A percentile compares a stretch with the other conserved stretches of the same genome.
These are phyloP conservation scores for Entomortierella parvispora DNA, from an alignment of 192 early-diverging fungal species.

Conservation along the genomic window DNA sequence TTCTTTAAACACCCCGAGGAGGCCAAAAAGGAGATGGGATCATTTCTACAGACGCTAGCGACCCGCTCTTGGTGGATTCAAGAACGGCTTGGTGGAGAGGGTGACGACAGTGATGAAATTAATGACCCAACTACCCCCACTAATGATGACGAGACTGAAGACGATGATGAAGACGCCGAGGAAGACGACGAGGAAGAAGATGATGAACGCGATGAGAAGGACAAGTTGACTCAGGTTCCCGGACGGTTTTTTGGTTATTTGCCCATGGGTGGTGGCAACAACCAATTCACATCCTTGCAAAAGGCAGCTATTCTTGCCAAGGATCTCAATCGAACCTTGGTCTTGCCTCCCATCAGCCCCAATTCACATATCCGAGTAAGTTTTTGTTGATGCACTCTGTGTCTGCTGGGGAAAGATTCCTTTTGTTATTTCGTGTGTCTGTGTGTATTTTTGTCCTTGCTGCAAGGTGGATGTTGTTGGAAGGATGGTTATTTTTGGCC, in stretches of 20 bases:
- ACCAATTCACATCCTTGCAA: constrained; percentile 29
- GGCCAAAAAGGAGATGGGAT: constrained; percentile 32
- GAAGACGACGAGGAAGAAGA: constrained; percentile 22
- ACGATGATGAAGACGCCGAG: constrained; percentile 1
- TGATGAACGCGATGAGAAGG: background rate
- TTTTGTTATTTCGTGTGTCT: too few relatives aligned
- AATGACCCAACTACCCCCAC: too few relatives aligned
- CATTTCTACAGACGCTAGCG: constrained; percentile 23
- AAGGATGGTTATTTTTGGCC: too few relatives aligned
- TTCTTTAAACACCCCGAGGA: constrained; percentile 14
- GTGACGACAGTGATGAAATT: background rate
- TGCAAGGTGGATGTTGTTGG: too few relatives aligned
- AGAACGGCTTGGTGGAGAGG: background rate
- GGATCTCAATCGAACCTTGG: constrained; percentile 30
- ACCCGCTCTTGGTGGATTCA: constrained; percentile 14
- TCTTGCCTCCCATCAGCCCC: constrained; percentile 37
- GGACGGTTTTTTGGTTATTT: constrained; percentile 24
- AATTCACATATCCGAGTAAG: constrained; percentile 25
- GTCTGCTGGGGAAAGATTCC: too few relatives aligned
- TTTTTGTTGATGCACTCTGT: background rate
- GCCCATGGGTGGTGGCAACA: constrained; percentile 46
- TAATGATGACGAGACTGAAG: background rate
- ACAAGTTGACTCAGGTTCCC: background rate
- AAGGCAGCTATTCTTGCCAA: constrained; percentile 41
- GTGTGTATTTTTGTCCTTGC: too few relatives aligned